These are phyloP conservation scores for Ascochyta pisi DNA, from an alignment of 2,329 filamentous ascomycete species.

Conservation along the genomic window DNA sequence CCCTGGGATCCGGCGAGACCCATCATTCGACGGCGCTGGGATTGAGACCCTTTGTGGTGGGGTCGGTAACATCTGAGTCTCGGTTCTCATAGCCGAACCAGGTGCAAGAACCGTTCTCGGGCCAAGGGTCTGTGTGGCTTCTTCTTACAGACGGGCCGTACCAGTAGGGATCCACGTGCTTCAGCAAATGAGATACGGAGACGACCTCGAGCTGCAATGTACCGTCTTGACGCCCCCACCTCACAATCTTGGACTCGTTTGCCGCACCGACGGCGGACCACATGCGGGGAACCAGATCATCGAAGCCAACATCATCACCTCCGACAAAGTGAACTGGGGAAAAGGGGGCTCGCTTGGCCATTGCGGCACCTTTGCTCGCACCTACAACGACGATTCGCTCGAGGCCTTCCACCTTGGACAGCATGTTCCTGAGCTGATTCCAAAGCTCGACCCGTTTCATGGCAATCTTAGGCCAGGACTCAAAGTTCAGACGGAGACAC, in stretches of 20 bases:
- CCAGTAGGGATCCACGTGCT: slow-evolving; percentile 27
- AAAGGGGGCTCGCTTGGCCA: slow-evolving; percentile 44
- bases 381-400: slow-evolving; percentile 45
- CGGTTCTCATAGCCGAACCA: slow-evolving; percentile 37
- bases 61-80: slow-evolving; percentile 24
- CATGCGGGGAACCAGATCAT: slow-evolving; percentile 46
- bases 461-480: slow-evolving; percentile 41
- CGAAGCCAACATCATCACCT: slow-evolving; percentile 43
- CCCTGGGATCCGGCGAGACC: slow-evolving; percentile 97
- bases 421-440: slow-evolving; percentile 40
- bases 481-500: slow-evolving; percentile 46
- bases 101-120: slow-evolving; percentile 41
- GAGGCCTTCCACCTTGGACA: slow-evolving; percentile 36
- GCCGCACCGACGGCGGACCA: slow-evolving; percentile 32
- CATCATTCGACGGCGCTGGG: slow-evolving; percentile 74
- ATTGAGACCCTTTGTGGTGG: slow-evolving; percentile 41
- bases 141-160: slow-evolving; percentile 20
- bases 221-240: slow-evolving; percentile 38
- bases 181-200: slow-evolving; percentile 27
- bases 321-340: slow-evolving; percentile 48
- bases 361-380: slow-evolving; percentile 39
- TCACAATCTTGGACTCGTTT: slow-evolving; percentile 36
- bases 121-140: slow-evolving; percentile 33
- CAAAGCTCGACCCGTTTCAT: slow-evolving; percentile 42
- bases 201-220: slow-evolving; percentile 43